Conservation (phyloP, 345 rosid species). For the Heritiera fomes region DNA sequence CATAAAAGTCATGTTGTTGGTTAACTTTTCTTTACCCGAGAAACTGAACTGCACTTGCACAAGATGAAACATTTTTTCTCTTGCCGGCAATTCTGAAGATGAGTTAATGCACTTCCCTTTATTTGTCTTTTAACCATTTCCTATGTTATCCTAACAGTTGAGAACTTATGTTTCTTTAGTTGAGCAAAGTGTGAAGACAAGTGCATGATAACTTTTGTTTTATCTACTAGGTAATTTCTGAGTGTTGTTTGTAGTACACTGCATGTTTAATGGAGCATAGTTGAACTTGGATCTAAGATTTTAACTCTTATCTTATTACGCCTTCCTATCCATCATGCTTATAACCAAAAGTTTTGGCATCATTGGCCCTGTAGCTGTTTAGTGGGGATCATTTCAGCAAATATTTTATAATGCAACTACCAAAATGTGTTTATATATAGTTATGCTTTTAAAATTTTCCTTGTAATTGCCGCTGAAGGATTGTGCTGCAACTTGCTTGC, state of each 20-base stretch:
- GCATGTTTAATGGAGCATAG: not conserved
- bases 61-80: not conserved
- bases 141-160: not conserved
- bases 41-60: not conserved
- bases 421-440: not conserved
- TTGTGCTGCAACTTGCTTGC: not conserved
- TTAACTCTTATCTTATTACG: not conserved
- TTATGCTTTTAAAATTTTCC: not conserved
- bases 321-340: not conserved
- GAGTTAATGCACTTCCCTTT: not conserved
- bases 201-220: not conserved
- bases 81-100: not conserved
- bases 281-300: not conserved
- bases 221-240: not conserved
- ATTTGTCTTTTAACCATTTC: not conserved
- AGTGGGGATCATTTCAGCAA: not conserved
- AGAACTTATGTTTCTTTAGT: not conserved
- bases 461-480: not conserved
- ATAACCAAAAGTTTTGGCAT: not conserved
- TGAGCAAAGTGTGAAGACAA: not conserved
- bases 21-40: not conserved
- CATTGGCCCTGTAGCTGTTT: conserved; percentile 1
- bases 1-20: not conserved
- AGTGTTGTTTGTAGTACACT: not conserved
- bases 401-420: not conserved